A percentile compares a stretch with the other conserved stretches of the same genome.
phyloP scores from a whole-genome alignment of 2,329 filamentous ascomycete genomes.

The Lachnellula arida region DNA sequence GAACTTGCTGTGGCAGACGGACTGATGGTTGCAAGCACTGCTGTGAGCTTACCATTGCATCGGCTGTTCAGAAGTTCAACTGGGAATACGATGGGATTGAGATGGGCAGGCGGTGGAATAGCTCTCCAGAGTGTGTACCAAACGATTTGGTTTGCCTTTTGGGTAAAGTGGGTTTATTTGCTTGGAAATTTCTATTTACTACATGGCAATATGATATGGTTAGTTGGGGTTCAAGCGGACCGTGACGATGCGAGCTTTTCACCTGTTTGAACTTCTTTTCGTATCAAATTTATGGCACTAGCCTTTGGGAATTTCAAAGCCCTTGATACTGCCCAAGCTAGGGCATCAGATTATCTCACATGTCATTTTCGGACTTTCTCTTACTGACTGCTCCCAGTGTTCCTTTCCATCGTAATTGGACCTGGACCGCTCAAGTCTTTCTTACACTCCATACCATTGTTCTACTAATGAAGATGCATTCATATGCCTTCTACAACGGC shows the following conservation, averaged over 20 bases:
- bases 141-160: constrained; percentile 70
- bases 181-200: no score
- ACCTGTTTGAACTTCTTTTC: background rate
- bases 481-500: constrained; percentile 96
- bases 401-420: constrained; percentile 84
- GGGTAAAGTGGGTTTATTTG: constrained; percentile 57
- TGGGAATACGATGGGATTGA: constrained; percentile 48
- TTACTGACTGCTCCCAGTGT: constrained; percentile 43
- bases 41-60: constrained; percentile 69
- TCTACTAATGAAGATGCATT: constrained; percentile 98
- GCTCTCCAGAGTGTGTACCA: constrained; percentile 80
- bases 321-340: background rate
- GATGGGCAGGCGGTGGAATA: constrained; percentile 76
- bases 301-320: background rate
- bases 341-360: background rate
- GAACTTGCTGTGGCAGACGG: constrained; percentile 80
- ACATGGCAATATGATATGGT: background rate
- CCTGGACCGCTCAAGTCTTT: constrained; percentile 96
- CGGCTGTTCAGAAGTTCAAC: constrained; percentile 53
- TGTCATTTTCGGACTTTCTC: background rate
- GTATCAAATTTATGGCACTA: background rate
- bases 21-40: constrained; percentile 76
- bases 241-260: background rate
- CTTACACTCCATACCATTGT: constrained; percentile 86
- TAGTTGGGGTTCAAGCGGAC: background rate